These are phyloP conservation scores for Alternaria burnsii DNA, from an alignment of 2,329 filamentous ascomycete genomes.

Conservation along the genomic window DNA sequence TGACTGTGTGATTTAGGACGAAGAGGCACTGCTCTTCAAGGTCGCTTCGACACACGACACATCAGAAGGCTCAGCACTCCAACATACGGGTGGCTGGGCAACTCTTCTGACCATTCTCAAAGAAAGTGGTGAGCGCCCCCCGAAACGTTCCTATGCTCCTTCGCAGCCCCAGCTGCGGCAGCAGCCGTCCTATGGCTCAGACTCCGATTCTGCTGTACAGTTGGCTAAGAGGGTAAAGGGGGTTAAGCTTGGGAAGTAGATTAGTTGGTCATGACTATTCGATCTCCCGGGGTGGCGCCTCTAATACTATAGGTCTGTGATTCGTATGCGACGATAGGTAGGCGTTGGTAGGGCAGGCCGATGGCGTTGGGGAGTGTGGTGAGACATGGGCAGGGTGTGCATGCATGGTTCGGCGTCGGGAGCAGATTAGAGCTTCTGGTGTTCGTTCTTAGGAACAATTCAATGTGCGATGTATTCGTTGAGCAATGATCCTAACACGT, in stretches of 20 bases:
- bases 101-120: slow-evolving; percentile 91
- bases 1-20: slow-evolving; percentile 69
- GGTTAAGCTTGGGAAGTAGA: slow-evolving; percentile 60
- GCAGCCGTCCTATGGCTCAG: slow-evolving; percentile 49
- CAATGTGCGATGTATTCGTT: slow-evolving; percentile 16
- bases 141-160: slow-evolving; percentile 67
- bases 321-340: slow-evolving; percentile 20
- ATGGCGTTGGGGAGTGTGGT: neutral
- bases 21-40: slow-evolving; percentile 84
- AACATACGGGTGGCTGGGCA: slow-evolving; percentile 90
- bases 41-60: slow-evolving; percentile 84
- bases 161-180: slow-evolving; percentile 27
- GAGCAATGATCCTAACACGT: neutral
- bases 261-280: slow-evolving; percentile 14
- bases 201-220: slow-evolving; percentile 65
- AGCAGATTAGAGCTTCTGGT: neutral
- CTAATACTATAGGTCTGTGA: slow-evolving; percentile 30
- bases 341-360: neutral
- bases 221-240: slow-evolving; percentile 72
- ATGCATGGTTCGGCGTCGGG: slow-evolving; percentile 15
- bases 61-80: slow-evolving; percentile 80
- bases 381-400: slow-evolving; percentile 5
- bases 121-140: slow-evolving; percentile 96
- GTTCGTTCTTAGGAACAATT: neutral
- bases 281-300: slow-evolving; percentile 26